Base-by-base conservation (phyloP, 2,329 filamentous ascomycete species). In the Grosmannia serpens region DNA sequence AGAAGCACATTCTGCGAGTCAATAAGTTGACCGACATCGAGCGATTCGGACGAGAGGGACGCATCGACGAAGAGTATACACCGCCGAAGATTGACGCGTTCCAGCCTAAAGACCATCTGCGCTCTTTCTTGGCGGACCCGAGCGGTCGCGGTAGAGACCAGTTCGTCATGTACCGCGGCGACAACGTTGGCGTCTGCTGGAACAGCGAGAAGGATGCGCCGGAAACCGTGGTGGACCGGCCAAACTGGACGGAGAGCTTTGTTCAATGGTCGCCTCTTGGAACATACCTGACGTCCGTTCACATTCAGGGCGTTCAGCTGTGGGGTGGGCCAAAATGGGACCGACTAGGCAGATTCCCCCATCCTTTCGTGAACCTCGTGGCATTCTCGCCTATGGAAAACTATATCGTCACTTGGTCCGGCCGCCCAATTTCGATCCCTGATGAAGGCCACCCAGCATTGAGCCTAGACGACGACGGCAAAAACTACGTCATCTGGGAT, bases 401-500 rank as follows among this genome's bases (percentile, higher is more conserved):
- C 69, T 99, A 96, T 74, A 73, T 99, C 58, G 91, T 92, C 59
- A 97, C 94, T 58, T 99, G 94, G 94, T 97, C 94, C 56, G 90
- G 92, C 74, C 84, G 90, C 55, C 91, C 94, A 27, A 95, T 99
- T 68, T 84, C 88, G 61, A 90, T 99, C 59, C 89, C 94, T 60
- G 94, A 97, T 66, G 85, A 86, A 64, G 88, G 88, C 64, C 88
- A 95, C 71, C 87, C 88, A 2, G 78, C 87, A n/a, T 80, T 96
- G 55, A 86, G 89, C 4, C 78, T 91, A 61, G 94, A 97, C 68
- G 94, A 99, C 69, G 92, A 99, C 67, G 94, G 94, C 73, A 97
- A 97, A 81, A 96, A 97, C 81, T 97, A 97, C 73, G 88, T 99
- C 69, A 91, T 99, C 69, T 99, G 94, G 94, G 92, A 97, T 69